A percentile compares a stretch with the other conserved stretches of the same genome.
Conservation (phyloP, 1,139 yeast species). For the Yamadazyma mexicana region DNA sequence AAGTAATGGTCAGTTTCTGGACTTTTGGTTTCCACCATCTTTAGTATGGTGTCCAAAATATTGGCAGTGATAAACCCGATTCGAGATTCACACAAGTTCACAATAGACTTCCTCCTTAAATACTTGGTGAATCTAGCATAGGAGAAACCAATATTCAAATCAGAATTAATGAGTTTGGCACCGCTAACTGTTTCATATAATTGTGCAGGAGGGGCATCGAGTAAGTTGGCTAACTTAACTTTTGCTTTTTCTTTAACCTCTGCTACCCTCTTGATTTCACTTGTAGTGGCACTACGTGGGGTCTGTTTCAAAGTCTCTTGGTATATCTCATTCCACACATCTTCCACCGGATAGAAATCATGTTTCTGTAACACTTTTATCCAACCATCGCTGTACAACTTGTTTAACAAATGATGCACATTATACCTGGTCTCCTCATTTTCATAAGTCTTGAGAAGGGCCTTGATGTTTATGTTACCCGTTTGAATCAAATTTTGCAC, state of each 20-base stretch:
- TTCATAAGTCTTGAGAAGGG: slow-evolving; percentile 49
- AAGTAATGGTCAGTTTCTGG: slow-evolving; percentile 39
- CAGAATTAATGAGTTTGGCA: slow-evolving; percentile 43
- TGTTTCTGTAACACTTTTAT: slow-evolving; percentile 42
- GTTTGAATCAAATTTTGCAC: slow-evolving; percentile 65
- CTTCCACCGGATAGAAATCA: slow-evolving; percentile 48
- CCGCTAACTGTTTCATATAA: slow-evolving; percentile 34
- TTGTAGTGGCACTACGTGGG: slow-evolving; percentile 51
- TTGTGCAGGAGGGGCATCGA: slow-evolving; percentile 33
- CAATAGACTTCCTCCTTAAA: slow-evolving; percentile 64
- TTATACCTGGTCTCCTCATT: slow-evolving; percentile 26
- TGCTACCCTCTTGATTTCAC: slow-evolving; percentile 62
- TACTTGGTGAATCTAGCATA: slow-evolving; percentile 67
- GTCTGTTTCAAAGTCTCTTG: slow-evolving; percentile 49
- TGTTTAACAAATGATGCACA: slow-evolving; percentile 39
- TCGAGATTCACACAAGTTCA: slow-evolving; percentile 62
- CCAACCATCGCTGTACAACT: slow-evolving; percentile 59
- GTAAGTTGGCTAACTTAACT: slow-evolving; percentile 35
- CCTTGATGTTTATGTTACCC: slow-evolving; percentile 66
- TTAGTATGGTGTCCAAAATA: slow-evolving; percentile 62
- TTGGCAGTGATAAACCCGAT: slow-evolving; percentile 69
- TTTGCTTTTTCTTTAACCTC: slow-evolving; percentile 68
- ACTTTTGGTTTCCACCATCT: slow-evolving; percentile 56
- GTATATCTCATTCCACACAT: slow-evolving; percentile 57
- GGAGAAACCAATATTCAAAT: slow-evolving; percentile 60